Conservation (phyloP, 495 filamentous ascomycete species). For the Daldinia bambusicola region DNA sequence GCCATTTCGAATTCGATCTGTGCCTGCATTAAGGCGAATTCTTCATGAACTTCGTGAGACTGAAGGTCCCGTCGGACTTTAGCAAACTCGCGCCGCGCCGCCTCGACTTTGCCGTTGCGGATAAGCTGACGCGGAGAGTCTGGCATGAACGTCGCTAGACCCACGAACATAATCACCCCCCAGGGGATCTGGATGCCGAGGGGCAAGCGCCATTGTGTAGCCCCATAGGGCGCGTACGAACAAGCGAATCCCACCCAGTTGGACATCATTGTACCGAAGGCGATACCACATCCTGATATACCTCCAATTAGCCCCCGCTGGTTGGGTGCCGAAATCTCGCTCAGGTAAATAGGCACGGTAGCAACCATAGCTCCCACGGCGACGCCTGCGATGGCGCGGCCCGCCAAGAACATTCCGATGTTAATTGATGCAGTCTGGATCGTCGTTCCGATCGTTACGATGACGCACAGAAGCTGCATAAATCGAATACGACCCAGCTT, state of each 20-base stretch:
- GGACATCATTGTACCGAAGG: conserved; percentile 67
- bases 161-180: conserved; percentile 67
- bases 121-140: conserved; percentile 67
- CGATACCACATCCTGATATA: conserved; percentile 67
- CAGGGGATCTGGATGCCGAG: conserved; percentile 68
- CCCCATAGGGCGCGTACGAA: conserved; percentile 63
- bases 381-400: conserved; percentile 64
- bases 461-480: conserved; percentile 67
- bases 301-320: conserved; percentile 67
- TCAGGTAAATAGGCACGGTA: conserved; percentile 69
- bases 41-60: conserved; percentile 60
- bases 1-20: conserved; percentile 72
- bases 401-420: conserved; percentile 69
- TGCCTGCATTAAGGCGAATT: conserved; percentile 65
- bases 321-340: conserved; percentile 65
- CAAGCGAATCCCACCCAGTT: conserved; percentile 70
- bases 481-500: conserved; percentile 67
- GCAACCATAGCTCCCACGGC: conserved; percentile 67
- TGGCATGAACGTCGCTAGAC: conserved; percentile 68
- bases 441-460: conserved; percentile 66
- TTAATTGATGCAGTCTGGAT: conserved; percentile 68
- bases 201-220: conserved; percentile 67
- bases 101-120: conserved; percentile 62
- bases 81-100: conserved; percentile 61
- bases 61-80: conserved; percentile 61